Percentiles rank a stretch among this genome's conserved stretches.
phyloP scores from a whole-genome alignment of 1,139 yeast genomes.

The Kazachstania sp. region DNA sequence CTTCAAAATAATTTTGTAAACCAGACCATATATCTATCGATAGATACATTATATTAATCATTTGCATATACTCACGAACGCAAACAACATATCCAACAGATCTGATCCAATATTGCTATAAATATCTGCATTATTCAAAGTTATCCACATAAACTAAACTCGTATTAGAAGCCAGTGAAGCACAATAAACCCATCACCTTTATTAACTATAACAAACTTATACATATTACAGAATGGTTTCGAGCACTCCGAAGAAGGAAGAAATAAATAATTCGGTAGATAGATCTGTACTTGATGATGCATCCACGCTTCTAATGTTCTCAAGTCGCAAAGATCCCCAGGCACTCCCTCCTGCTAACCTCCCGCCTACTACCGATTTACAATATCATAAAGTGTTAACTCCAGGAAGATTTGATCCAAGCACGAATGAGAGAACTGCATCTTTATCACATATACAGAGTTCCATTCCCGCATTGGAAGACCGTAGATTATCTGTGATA shows the following conservation, averaged over 20 bases:
- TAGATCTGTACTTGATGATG: slow-evolving; percentile 43
- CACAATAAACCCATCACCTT: background rate
- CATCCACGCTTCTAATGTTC: slow-evolving; percentile 58
- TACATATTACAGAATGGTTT: background rate
- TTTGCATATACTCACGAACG: too few relatives aligned
- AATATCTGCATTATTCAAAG: too few relatives aligned
- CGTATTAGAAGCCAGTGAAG: background rate
- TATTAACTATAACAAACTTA: background rate
- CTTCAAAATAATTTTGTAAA: too few relatives aligned
- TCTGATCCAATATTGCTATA: too few relatives aligned
- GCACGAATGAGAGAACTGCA: too few relatives aligned
- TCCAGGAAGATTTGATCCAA: too few relatives aligned
- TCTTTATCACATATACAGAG: background rate
- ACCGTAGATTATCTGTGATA: background rate
- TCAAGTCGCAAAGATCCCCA: slow-evolving; percentile 36
- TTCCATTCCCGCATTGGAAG: background rate
- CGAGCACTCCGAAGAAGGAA: background rate
- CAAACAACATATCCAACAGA: too few relatives aligned
- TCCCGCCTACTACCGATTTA: background rate
- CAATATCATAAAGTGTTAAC: too few relatives aligned
- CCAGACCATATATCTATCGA: too few relatives aligned
- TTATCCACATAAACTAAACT: too few relatives aligned
- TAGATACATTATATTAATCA: too few relatives aligned
- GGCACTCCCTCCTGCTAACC: background rate
- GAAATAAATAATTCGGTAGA: slow-evolving; percentile 3